Percentiles rank a stretch among this genome's conserved stretches.
Evolutionary conservation across 2,329 filamentous ascomycete species (phyloP).

Genomic region (Claviceps pazoutovae): DNA sequence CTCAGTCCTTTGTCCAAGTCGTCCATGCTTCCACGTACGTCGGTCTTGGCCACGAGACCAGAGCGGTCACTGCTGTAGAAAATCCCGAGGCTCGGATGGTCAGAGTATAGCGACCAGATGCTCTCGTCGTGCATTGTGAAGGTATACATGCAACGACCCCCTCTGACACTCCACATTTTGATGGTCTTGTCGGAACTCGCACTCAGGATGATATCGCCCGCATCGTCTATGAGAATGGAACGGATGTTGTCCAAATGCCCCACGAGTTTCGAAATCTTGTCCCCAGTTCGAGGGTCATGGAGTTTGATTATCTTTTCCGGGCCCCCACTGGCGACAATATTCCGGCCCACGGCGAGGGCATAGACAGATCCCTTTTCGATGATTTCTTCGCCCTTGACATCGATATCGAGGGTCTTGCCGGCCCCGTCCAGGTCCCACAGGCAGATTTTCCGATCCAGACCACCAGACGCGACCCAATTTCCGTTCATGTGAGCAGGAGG

Average conservation of each 20-base stretch:
- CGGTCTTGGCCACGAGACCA: slow-evolving; percentile 90
- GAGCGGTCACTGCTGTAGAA: slow-evolving; percentile 94
- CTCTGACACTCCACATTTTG: slow-evolving; percentile 94
- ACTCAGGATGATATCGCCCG: slow-evolving; percentile 83
- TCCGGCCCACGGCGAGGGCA: slow-evolving; percentile 66
- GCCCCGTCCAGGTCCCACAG: slow-evolving; percentile 86
- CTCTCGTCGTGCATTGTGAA: slow-evolving; percentile 98
- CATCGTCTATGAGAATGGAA: slow-evolving; percentile 76
- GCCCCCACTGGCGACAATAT: slow-evolving; percentile 78
- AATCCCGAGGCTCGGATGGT: slow-evolving; percentile 68
- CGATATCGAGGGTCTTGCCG: slow-evolving; percentile 76
- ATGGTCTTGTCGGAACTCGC: slow-evolving; percentile 93
- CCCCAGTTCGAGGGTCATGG: slow-evolving; percentile 81
- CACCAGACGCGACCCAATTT: slow-evolving; percentile 87
- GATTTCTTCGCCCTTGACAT: slow-evolving; percentile 69
- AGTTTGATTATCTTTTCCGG: slow-evolving; percentile 86
- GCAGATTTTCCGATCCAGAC: slow-evolving; percentile 80
- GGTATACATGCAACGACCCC: slow-evolving; percentile 92
- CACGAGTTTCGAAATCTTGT: slow-evolving; percentile 88
- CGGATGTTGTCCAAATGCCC: slow-evolving; percentile 92
- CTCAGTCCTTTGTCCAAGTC: slow-evolving; percentile 76
- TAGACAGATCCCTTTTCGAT: slow-evolving; percentile 91
- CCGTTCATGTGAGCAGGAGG: slow-evolving; percentile 46
- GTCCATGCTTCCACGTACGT: slow-evolving; percentile 56
- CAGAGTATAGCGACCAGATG: slow-evolving; percentile 89